A percentile compares a stretch with the other conserved stretches of the same genome.
These are phyloP conservation scores for Verruconis gallopava DNA, from an alignment of 2,329 filamentous ascomycete genomes.

Conservation along the genomic window DNA sequence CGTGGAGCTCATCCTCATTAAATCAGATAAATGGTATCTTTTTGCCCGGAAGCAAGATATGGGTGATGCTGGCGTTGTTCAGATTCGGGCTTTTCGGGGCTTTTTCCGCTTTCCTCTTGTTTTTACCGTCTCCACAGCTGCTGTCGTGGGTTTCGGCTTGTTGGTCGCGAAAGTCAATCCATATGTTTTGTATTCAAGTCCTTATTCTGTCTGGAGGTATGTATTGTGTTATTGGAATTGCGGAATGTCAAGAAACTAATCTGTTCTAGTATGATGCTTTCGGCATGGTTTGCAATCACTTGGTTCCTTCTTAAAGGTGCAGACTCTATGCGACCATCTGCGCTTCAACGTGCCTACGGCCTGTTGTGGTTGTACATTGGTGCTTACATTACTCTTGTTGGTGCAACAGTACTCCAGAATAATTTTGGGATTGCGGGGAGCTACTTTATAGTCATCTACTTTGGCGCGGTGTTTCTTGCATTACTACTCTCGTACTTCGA, in stretches of 20 bases:
- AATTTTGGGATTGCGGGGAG: constrained; percentile 59
- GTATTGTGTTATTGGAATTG: too few species aligned
- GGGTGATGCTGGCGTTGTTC: constrained; percentile 46
- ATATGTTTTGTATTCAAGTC: constrained; percentile 78
- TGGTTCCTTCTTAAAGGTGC: constrained; percentile 76
- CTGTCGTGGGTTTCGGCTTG: constrained; percentile 61
- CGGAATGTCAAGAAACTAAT: constrained; percentile 3
- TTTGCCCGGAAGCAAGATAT: constrained; percentile 56
- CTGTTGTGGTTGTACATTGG: constrained; percentile 74
- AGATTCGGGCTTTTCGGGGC: constrained; percentile 64
- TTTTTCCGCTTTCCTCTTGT: constrained; percentile 75
- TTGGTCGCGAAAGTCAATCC: constrained; percentile 75
- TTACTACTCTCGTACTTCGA: constrained; percentile 67
- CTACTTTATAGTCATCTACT: constrained; percentile 72
- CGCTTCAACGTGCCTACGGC: constrained; percentile 68
- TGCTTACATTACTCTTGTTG: constrained; percentile 60
- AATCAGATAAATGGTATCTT: constrained; percentile 74
- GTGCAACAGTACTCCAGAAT: constrained; percentile 62
- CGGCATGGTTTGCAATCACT: constrained; percentile 64
- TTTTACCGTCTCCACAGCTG: constrained; percentile 50
- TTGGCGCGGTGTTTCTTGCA: constrained; percentile 61
- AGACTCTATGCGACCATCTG: constrained; percentile 69
- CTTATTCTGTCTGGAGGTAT: constrained; percentile 65
- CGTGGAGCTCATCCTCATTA: constrained; percentile 55
- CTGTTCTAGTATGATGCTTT: constrained; percentile 57